A percentile compares a stretch with the other conserved stretches of the same genome.
Evolutionary conservation across 2,329 filamentous ascomycete genomes (phyloP).

Genomic region (Colletotrichum endophyticum): DNA sequence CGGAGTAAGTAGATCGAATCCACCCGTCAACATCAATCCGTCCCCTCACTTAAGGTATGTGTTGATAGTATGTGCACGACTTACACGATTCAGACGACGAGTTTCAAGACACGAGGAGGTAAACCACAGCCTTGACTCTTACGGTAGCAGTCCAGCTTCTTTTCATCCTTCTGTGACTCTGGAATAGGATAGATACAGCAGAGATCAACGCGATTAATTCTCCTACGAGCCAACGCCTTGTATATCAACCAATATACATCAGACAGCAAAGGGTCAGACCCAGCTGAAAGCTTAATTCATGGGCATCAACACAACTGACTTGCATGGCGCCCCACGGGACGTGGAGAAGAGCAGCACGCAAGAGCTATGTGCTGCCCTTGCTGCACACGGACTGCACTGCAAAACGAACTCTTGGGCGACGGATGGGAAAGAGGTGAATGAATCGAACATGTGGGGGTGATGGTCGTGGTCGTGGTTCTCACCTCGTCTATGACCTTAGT

Average conservation of each 20-base stretch:
- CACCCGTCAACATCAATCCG: not conserved
- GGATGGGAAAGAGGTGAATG: not conserved
- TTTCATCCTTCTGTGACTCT: not conserved
- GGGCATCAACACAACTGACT: not conserved
- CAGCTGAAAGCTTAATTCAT: not conserved
- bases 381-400: not conserved
- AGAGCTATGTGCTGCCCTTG: not conserved
- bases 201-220: not conserved
- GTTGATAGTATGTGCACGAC: not conserved
- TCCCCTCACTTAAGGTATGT: not conserved
- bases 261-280: not conserved
- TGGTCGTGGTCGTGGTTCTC: not conserved
- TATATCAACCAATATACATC: not conserved
- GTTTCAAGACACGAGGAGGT: not conserved
- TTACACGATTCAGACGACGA: not conserved
- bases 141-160: not conserved
- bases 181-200: not conserved
- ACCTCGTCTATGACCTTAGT: not conserved
- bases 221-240: not conserved
- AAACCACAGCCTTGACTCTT: not conserved
- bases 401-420: not conserved
- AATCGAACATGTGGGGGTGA: constrained; percentile 5
- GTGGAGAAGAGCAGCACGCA: not conserved
- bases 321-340: not conserved
- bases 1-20: not conserved